These are phyloP conservation scores for Ceratorhiza oryzae-sativae DNA, from an alignment of 1,284 basidiomycete genomes.

Conservation along the genomic window DNA sequence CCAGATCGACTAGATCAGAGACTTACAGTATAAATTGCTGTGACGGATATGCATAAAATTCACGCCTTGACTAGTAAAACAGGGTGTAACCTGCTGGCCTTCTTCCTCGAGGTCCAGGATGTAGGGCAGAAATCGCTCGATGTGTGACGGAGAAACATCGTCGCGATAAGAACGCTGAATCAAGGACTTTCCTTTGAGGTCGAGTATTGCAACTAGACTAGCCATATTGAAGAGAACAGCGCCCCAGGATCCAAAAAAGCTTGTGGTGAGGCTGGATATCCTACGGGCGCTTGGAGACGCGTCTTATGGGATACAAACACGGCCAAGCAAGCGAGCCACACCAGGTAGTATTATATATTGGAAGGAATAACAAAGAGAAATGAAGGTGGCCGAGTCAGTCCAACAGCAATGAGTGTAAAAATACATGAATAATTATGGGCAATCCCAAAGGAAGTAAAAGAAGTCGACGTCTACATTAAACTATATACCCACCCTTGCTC, in stretches of 20 bases:
- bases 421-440: constrained; percentile 1
- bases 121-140: constrained; percentile 94
- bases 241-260: no score
- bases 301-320: constrained; percentile 11
- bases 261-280: neutral
- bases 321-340: neutral
- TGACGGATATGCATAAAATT: constrained; percentile 99
- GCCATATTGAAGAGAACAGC: constrained; percentile 53
- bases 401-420: neutral
- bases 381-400: neutral
- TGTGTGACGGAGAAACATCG: constrained; percentile 87
- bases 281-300: constrained; percentile 13
- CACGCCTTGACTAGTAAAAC: constrained; percentile 91
- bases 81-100: constrained; percentile 91
- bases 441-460: neutral
- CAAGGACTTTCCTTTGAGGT: constrained; percentile 97
- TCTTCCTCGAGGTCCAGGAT: constrained; percentile 98
- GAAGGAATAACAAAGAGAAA: neutral
- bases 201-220: constrained; percentile 88
- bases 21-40: constrained; percentile 94
- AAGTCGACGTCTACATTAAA: neutral
- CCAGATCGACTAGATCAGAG: neutral
- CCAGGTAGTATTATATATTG: neutral
- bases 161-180: constrained; percentile 98
- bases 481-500: neutral